phyloP scores from a whole-genome alignment of 805 yeast species.

The Myxozyma sirexii region DNA sequence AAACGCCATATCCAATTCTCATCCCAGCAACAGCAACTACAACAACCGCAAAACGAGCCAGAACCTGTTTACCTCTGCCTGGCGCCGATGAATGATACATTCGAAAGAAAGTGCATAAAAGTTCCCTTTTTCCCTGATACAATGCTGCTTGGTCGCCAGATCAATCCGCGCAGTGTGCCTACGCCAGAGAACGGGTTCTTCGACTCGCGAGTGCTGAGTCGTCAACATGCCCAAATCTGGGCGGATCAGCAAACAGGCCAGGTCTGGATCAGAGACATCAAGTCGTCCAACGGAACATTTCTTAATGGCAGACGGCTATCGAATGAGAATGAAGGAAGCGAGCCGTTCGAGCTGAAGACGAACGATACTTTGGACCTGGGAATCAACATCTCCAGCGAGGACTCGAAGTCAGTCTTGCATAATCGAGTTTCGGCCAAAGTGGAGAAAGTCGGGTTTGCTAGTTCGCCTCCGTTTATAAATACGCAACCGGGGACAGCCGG shows the following conservation, averaged over 20 bases:
- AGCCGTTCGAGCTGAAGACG: conserved; percentile 62
- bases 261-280: conserved; percentile 79
- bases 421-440: conserved; percentile 83
- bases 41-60: conserved; percentile 4
- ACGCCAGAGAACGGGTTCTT: conserved; percentile 83
- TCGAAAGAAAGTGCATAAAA: conserved; percentile 73
- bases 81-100: conserved; percentile 76
- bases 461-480: not conserved
- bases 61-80: conserved; percentile 42
- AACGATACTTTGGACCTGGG: conserved; percentile 93
- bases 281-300: conserved; percentile 93
- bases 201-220: conserved; percentile 86
- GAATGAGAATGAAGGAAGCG: conserved; percentile 55
- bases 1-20: not conserved
- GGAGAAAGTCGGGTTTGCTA: conserved; percentile 55
- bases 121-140: conserved; percentile 84
- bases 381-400: conserved; percentile 65
- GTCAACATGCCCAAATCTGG: conserved; percentile 92
- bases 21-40: not conserved
- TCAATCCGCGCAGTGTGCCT: conserved; percentile 54
- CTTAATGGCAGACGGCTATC: conserved; percentile 74
- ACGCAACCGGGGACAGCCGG: not conserved
- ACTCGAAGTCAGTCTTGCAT: conserved; percentile 62
- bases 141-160: conserved; percentile 87
- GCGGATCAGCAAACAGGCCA: conserved; percentile 65